Percentiles rank a stretch among this genome's conserved stretches.
Evolutionary conservation across 257 asterid species (phyloP).

Genomic region (Solanum boliviense): DNA sequence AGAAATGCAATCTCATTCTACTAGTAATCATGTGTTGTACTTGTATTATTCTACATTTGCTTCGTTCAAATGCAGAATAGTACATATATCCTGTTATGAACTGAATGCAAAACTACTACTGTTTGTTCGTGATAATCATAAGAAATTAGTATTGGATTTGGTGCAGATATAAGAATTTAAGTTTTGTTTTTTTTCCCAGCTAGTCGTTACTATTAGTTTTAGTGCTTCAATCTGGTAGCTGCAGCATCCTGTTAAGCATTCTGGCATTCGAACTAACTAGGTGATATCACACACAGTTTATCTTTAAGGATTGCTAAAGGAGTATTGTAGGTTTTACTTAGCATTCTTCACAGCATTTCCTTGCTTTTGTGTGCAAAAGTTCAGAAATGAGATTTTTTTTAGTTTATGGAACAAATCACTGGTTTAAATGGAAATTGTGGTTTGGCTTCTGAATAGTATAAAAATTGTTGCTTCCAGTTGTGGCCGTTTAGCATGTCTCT

Average conservation of each 20-base stretch:
- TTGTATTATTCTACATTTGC: neutral
- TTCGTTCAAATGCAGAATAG: neutral
- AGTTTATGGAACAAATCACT: neutral
- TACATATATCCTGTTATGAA: neutral
- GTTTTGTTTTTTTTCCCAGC: neutral
- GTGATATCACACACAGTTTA: neutral
- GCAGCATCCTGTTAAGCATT: neutral
- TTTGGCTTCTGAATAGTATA: neutral
- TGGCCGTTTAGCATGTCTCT: constrained; percentile 1
- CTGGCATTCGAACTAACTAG: neutral
- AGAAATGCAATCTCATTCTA: constrained; percentile 1
- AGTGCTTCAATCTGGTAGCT: neutral
- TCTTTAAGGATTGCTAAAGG: neutral
- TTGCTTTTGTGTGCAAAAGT: neutral
- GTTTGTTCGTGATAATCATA: neutral
- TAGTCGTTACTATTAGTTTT: neutral
- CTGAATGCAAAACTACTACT: neutral
- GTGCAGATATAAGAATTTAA: neutral
- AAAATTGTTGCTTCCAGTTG: constrained; percentile 13
- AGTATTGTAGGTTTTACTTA: neutral
- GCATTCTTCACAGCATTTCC: neutral
- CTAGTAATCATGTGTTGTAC: neutral
- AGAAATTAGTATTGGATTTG: neutral
- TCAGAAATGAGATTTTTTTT: neutral
- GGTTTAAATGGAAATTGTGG: neutral